Evolutionary conservation across 148 eudicot species (phyloP).

Genomic region (Amaranthus palmeri): DNA sequence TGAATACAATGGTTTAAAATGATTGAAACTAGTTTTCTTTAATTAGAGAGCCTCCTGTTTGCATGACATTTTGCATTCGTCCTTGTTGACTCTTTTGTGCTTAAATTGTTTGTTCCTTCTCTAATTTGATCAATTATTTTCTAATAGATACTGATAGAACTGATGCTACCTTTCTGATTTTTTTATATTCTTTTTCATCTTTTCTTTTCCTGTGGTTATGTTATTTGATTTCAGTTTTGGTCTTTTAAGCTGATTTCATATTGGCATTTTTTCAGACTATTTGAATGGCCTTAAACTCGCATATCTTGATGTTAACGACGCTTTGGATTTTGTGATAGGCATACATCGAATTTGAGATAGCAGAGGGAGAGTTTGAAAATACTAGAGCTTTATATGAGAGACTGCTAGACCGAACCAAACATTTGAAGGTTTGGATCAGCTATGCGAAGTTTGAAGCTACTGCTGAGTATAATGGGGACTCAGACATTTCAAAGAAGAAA

Average conservation of each 20-base stretch:
- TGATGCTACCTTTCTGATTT: background rate
- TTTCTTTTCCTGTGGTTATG: background rate
- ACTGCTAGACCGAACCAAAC: conserved; percentile 84
- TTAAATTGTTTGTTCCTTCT: background rate
- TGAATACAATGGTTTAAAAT: background rate
- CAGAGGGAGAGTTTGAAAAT: conserved; percentile 69
- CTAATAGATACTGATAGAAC: background rate
- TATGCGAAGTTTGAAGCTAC: conserved; percentile 87
- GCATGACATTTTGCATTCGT: background rate
- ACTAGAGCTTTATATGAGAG: conserved; percentile 90
- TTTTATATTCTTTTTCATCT: background rate
- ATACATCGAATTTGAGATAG: conserved; percentile 88
- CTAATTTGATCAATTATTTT: background rate
- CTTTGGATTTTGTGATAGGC: conserved; percentile 43
- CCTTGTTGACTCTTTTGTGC: background rate
- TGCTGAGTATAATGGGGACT: conserved; percentile 40
- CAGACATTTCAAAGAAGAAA: conserved; percentile 41
- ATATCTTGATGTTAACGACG: conserved; percentile 1
- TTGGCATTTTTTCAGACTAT: background rate
- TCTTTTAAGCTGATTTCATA: background rate
- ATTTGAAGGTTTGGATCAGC: conserved; percentile 93
- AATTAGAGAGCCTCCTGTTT: background rate
- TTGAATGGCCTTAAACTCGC: background rate
- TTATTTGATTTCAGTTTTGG: background rate
- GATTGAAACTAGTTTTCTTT: background rate